Evolutionary conservation across 176 grass and related monocot genomes (phyloP).

Genomic region (Oryza rufipogon): DNA sequence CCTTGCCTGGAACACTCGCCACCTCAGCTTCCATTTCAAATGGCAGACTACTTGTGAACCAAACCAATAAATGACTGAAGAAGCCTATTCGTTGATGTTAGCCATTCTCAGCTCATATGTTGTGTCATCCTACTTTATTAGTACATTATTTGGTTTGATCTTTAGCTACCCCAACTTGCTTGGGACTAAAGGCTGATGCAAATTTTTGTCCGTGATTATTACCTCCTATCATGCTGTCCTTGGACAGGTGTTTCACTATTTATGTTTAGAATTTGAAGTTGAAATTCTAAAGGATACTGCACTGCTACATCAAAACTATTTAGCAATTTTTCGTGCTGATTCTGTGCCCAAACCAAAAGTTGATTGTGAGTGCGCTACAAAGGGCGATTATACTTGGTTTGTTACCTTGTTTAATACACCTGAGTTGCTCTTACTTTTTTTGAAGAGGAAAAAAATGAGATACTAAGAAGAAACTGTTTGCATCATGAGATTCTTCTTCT

Average conservation of each 20-base stretch:
- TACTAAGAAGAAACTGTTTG: too few species aligned
- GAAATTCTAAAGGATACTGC: too few species aligned
- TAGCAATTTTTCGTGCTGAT: background rate
- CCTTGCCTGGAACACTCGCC: slow-evolving; percentile 14
- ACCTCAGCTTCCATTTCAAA: background rate
- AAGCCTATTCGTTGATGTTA: slow-evolving; percentile 20
- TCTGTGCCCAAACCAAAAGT: background rate
- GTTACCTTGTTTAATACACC: slow-evolving; percentile 24
- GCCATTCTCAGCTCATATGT: slow-evolving; percentile 28
- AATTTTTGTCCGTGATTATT: background rate
- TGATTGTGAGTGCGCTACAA: background rate
- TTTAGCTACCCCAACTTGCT: background rate
- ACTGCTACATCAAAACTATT: background rate
- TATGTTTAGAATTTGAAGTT: too few species aligned
- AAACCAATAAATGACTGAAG: slow-evolving; percentile 22
- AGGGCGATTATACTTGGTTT: background rate
- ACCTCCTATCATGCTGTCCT: too few species aligned
- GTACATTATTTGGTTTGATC: background rate
- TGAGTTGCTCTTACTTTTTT: slow-evolving; percentile 11
- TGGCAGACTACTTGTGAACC: background rate
- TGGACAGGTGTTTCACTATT: background rate
- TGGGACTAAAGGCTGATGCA: background rate
- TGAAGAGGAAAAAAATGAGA: too few species aligned
- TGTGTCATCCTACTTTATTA: background rate
- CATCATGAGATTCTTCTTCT: background rate